Base-by-base conservation (phyloP, 768 basidiomycete genomes). In the Boletus vinaceobasis region DNA sequence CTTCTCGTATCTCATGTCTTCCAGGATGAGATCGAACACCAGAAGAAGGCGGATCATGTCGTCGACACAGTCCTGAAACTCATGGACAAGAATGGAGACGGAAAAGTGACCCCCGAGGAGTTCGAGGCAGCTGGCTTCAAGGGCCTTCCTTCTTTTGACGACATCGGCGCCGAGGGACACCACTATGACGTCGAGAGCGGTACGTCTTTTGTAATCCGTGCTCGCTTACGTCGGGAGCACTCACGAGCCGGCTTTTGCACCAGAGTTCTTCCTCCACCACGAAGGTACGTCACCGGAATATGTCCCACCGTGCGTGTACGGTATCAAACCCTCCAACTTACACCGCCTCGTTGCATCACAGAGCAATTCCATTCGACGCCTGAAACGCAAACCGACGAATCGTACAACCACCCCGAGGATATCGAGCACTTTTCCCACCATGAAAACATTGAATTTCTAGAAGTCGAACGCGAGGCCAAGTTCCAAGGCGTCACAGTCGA, bases 251-350 rank as follows among this genome's bases (percentile, higher is more conserved):
- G 3, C 1, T 19, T n/a, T 27, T 36, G 33, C 42, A 5, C 21
- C 50, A 89, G 90, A 96, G 72, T 95, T 95, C 75, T 95, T 94
- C 81, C 78, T 95, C 45, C 95, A 98, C 66, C 97, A 99, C 73
- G 97, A 99, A 84, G 95, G 93, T 87, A 56, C 64, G 73, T 60
- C 36, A 13, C 17, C n/a, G 37, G 19, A 7, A 37, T 13, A 19
- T 0, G 23, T 35, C 11, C 17, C 15, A 27, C 23, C 7, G 14
- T 31, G 19, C 10, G n/a, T 7, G n/a, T 1, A 17, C 27, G 32
- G n/a, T n/a, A 35, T 19, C 21, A 23, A 7, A 38, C 1, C 5
- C 2, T 17, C 43, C 33, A 11, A 21, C 43, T 52, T 7, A 17
- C 54, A 55, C 31, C 5, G 6, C 23, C 27, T 59, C n/a, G 35